Base-by-base conservation (phyloP, 129 eudicot species). In the Chrysanthemum lavandulifolium region DNA sequence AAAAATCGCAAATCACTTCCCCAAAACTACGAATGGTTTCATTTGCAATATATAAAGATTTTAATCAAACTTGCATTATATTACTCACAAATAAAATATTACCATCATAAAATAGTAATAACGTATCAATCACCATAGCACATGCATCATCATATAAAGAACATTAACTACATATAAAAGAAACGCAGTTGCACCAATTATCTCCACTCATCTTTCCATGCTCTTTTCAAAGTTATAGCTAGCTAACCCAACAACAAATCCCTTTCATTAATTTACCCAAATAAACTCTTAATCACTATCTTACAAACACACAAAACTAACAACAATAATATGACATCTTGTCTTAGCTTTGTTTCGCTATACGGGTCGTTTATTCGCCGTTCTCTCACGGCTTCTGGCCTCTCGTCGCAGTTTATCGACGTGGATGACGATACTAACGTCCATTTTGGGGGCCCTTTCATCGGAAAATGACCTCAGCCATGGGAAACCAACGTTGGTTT, bases 401-500 rank as follows among this genome's bases (percentile, higher is more conserved):
- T 89, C 68, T 64, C 82, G 16, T 75, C 89, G 14, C 96, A 86
- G 60, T 73, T 73, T 6, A 7, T 82, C 10, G 40, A 48, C 43
- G 79, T 86, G 47, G 92, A 89, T 83, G 69, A 60, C 8, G 60
- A 75, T 65, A 86, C 96, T 75, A 82, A 83, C 15, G 79, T 86
- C 79, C 92, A 84, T 89, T 84, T 29, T 86, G 90, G 89, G 89
- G 89, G 27, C 96, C 61, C 43, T 1, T 58, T 68, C 76, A 1
- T 69, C 31, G 29, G 15, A 65, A 11, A 60, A 61, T 52, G 63
- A 69, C 13, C 25, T 10, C 18, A 43, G 55, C 2, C 51, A 62
- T 62, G 31, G 76, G 2, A 90, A 87, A 58, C 78, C 93, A 0
- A 12, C 85, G 10, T 67, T 90, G 0, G 27, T 90, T 29, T 73